Evolutionary conservation across 1,284 basidiomycete species (phyloP), one percentile per base, ranked within the genome.

Genomic region (Cutaneotrichosporon mucoides): DNA sequence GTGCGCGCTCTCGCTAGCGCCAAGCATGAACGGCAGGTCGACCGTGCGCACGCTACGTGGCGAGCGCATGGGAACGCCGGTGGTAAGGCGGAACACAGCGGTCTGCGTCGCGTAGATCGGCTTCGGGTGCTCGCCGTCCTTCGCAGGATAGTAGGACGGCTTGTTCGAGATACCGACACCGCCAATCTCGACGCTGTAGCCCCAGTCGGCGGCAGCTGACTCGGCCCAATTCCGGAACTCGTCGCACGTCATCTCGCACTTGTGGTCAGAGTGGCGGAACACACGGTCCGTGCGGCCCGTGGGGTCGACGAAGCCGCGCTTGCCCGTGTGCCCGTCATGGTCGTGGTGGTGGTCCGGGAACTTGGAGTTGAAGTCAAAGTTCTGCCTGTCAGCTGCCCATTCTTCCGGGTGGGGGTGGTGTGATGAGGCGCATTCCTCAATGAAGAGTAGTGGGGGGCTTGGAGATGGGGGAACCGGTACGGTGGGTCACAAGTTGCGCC

Each of bases 211-310:
- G 1, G 88, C 89, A 3, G 81, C 81, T 0, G 72, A 74, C 33
- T 77, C 68, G 12, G 73, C 92, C 88, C 90, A 96, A 8, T 70
- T 67, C 36, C 77, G 72, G 73, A 94, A 96, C 73, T 96, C 93
- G 3, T 84, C 83, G 0, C 79, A 76, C 0, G 90, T 95, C 89
- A 90, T 95, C 76, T 97, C 93, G 68, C 95, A 90, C 73, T 94
- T 90, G 78, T 97, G 94, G 70, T 96, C 93, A 16, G 80, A 74
- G 72, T 97, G 74, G 16, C 94, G 72, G 73, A 83, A 84, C 24
- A 81, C 75, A 9, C 82, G 76, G 49, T 78, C 69, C 6, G 82
- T 84, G n/a, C 90, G 83, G 48, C 84, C 78, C 0, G 91, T 93
- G 5, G 91, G 86, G 75, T 96, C 93, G 0, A 77, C 81, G 69